Conservation (phyloP, 192 early-diverging fungal species). For the Backusella macrospora region DNA sequence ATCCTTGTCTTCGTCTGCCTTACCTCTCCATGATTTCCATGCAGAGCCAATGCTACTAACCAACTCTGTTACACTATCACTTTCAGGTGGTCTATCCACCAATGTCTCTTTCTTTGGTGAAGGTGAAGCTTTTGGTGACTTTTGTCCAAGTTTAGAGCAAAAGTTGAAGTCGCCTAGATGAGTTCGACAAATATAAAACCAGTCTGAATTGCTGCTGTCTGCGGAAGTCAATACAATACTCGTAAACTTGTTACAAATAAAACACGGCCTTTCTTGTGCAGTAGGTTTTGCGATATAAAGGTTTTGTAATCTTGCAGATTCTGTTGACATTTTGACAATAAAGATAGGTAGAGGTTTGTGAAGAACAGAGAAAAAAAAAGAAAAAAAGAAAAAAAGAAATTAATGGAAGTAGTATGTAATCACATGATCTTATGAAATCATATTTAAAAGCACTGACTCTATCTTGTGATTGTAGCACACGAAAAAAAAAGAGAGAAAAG, state of each 20-base stretch:
- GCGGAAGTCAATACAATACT: conserved; percentile 50
- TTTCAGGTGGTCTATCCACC: conserved; percentile 28
- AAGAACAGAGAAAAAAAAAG: neutral
- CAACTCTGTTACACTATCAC: conserved; percentile 39
- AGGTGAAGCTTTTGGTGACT: conserved; percentile 28
- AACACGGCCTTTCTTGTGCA: conserved; percentile 47
- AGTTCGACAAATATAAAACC: conserved; percentile 52
- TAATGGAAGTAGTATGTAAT: neutral
- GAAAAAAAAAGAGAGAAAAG: neutral
- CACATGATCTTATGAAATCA: conserved; percentile 10
- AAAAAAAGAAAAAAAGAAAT: neutral
- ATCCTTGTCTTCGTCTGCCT: conserved; percentile 36
- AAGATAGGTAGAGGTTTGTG: neutral
- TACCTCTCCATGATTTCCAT: conserved; percentile 37
- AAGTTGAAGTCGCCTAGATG: conserved; percentile 51
- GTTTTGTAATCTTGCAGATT: conserved; percentile 25
- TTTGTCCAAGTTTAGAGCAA: conserved; percentile 45
- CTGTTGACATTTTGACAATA: neutral
- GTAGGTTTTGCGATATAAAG: conserved; percentile 40
- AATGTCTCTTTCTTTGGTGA: conserved; percentile 39
- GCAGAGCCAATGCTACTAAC: conserved; percentile 37
- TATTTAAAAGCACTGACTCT: conserved; percentile 3
- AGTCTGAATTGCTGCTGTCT: conserved; percentile 52
- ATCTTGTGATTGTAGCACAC: conserved; percentile 3
- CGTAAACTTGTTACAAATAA: conserved; percentile 56